Base-by-base conservation (phyloP, 2,329 filamentous ascomycete species). In the Immersiporthe knoxdaviesiana region DNA sequence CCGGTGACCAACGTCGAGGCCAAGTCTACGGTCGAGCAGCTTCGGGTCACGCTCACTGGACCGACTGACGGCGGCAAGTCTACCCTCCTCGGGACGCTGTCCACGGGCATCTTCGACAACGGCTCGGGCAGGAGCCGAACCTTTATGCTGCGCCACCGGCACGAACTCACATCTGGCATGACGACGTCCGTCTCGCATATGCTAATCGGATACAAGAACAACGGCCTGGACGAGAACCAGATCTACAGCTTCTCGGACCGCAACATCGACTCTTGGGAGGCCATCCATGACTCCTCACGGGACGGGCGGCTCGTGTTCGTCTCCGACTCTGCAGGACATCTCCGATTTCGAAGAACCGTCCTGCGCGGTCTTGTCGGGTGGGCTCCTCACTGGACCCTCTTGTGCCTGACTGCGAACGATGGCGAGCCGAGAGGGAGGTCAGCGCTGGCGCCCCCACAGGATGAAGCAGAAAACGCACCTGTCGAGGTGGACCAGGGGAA, bases 101-200 rank as follows among this genome's bases (percentile, higher is more conserved):
- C 93, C 0, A 97, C 93, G 0, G 94, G 94, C 1, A 91, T 90
- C 1, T 83, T 97, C 24, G 96, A 99, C 77, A 97, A 98, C 78
- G 95, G 95, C 0, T 87, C 94, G 72, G 96, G 96, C 0, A 96
- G 94, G 77, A 97, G 93, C 77, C 88, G 96, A 66, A 84, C 97
- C 35, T 95, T 92, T 75, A 85, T 98, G 64, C 83, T 99, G 39
- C 97, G 94, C 77, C 96, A 99, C 79, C 90, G 92, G 14, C 96
- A 99, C 77, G 96, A 99, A 78, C 92, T 98, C 68, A 91, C 87
- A 3, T 97, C 95, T 2, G 96, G 96, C 0, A 86, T 97, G 72
- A 99, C 96, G 1, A 97, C 94, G 77, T 98, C 95, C 7, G 91
- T 99, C 59, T 93, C 96, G 0, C 95, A 97, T 76, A 96, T 98